These are phyloP conservation scores for Dioscorea alata DNA, from an alignment of 106 monocot species.

Conservation along the genomic window DNA sequence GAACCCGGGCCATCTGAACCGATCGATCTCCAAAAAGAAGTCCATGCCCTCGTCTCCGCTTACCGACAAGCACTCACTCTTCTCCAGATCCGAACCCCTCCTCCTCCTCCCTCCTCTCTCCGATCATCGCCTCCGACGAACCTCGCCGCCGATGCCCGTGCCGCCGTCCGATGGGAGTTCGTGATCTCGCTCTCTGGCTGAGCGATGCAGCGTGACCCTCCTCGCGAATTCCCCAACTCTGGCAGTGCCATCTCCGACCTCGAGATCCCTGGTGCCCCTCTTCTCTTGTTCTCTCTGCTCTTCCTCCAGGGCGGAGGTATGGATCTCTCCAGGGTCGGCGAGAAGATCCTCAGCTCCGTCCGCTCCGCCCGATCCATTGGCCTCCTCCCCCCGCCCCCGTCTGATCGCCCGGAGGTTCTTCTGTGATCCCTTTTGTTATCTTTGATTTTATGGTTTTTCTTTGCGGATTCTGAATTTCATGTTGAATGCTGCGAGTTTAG, in stretches of 20 bases:
- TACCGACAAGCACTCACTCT: too few species aligned
- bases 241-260: constrained; percentile 5
- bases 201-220: constrained; percentile 32
- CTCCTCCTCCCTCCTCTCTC: not conserved
- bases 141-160: not conserved
- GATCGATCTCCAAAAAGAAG: too few species aligned
- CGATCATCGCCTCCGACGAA: not conserved
- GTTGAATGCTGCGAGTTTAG: not conserved
- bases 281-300: constrained; percentile 75
- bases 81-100: not conserved
- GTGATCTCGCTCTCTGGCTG: not conserved
- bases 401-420: constrained; percentile 74
- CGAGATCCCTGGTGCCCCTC: constrained; percentile 43
- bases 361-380: constrained; percentile 84
- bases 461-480: not conserved
- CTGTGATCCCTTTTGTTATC: not conserved
- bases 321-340: constrained; percentile 95
- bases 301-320: constrained; percentile 85
- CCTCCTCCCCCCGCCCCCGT: constrained; percentile 28
- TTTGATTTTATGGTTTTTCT: constrained; percentile 4
- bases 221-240: constrained; percentile 2
- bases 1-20: too few species aligned
- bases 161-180: not conserved
- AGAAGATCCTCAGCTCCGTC: constrained; percentile 90
- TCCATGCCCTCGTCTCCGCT: too few species aligned